Evolutionary conservation across 352 stramenopile species (phyloP).

Genomic region (Globisporangium nodosum): DNA sequence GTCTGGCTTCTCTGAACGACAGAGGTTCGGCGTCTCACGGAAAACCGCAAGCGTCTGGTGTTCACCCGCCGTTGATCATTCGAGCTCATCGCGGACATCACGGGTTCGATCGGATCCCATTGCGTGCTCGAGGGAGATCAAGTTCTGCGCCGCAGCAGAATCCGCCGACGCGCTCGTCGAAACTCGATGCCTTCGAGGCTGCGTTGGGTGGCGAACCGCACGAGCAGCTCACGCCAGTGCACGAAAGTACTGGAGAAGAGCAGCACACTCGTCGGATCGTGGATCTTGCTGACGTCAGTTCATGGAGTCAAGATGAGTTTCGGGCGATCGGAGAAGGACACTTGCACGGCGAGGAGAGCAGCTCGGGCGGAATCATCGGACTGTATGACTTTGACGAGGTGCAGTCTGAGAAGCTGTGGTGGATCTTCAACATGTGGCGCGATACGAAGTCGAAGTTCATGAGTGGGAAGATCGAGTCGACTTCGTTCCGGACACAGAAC

Average conservation of each 20-base stretch:
- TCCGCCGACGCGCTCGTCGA: slow-evolving; percentile 2
- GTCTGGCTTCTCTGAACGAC: slow-evolving; percentile 66
- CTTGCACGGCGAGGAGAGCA: slow-evolving; percentile 40
- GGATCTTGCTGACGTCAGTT: slow-evolving; percentile 51
- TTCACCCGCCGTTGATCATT: slow-evolving; percentile 10
- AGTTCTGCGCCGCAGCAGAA: slow-evolving; percentile 49
- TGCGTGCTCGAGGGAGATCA: slow-evolving; percentile 42
- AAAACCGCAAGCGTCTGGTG: not conserved
- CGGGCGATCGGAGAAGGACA: slow-evolving; percentile 23
- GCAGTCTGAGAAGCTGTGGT: slow-evolving; percentile 78
- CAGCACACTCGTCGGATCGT: slow-evolving; percentile 24
- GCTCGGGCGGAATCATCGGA: slow-evolving; percentile 47
- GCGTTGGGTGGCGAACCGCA: slow-evolving; percentile 3
- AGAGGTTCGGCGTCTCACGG: slow-evolving; percentile 26
- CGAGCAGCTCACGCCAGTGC: slow-evolving; percentile 21
- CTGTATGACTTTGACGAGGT: slow-evolving; percentile 78
- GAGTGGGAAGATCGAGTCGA: slow-evolving; percentile 64
- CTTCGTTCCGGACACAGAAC: slow-evolving; percentile 59
- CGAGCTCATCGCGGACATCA: slow-evolving; percentile 9
- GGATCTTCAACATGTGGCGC: slow-evolving; percentile 75
- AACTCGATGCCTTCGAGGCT: slow-evolving; percentile 1
- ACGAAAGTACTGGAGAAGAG: slow-evolving; percentile 5
- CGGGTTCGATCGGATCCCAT: slow-evolving; percentile 18
- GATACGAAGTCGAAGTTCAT: slow-evolving; percentile 64
- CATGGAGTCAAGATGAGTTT: slow-evolving; percentile 19